These are phyloP conservation scores for Sugiyamaella castrensis DNA, from an alignment of 1,139 yeast species.

Conservation along the genomic window DNA sequence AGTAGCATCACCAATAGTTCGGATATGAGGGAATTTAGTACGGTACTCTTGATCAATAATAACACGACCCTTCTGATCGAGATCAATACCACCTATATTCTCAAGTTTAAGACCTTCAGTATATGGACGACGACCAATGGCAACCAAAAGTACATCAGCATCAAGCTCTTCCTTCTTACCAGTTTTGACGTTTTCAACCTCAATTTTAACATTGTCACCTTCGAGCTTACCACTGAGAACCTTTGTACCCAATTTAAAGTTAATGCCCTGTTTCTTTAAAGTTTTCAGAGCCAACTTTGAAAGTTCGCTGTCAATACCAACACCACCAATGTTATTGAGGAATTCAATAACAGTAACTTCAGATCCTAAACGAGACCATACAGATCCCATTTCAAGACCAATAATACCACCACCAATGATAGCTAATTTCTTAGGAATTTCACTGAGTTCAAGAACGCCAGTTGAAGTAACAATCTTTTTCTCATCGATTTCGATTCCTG, in stretches of 20 bases:
- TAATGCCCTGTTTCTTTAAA: slow-evolving; percentile 90
- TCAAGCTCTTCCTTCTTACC: slow-evolving; percentile 79
- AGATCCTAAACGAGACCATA: slow-evolving; percentile 91
- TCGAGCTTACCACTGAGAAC: slow-evolving; percentile 82
- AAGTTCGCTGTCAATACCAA: slow-evolving; percentile 96
- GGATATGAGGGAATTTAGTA: slow-evolving; percentile 88
- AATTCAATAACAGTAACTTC: slow-evolving; percentile 94
- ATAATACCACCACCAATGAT: slow-evolving; percentile 99
- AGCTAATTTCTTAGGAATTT: slow-evolving; percentile 86
- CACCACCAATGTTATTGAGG: slow-evolving; percentile 83
- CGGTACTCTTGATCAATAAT: slow-evolving; percentile 93
- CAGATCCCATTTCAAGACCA: slow-evolving; percentile 99
- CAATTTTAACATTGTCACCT: slow-evolving; percentile 90
- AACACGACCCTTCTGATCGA: slow-evolving; percentile 87
- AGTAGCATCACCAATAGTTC: slow-evolving; percentile 97
- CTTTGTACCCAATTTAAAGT: slow-evolving; percentile 90
- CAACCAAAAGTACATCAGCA: slow-evolving; percentile 91
- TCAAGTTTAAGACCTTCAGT: slow-evolving; percentile 88
- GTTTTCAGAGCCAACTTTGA: slow-evolving; percentile 86
- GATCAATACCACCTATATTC: slow-evolving; percentile 72
- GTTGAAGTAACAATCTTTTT: slow-evolving; percentile 96
- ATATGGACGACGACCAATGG: slow-evolving; percentile 99
- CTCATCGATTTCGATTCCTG: slow-evolving; percentile 95
- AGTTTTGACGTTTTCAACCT: slow-evolving; percentile 83
- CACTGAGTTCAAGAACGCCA: slow-evolving; percentile 80